Evolutionary conservation across 805 yeast species (phyloP), one percentile per base, ranked within the genome.

Genomic region (Osmozyma mogii): DNA sequence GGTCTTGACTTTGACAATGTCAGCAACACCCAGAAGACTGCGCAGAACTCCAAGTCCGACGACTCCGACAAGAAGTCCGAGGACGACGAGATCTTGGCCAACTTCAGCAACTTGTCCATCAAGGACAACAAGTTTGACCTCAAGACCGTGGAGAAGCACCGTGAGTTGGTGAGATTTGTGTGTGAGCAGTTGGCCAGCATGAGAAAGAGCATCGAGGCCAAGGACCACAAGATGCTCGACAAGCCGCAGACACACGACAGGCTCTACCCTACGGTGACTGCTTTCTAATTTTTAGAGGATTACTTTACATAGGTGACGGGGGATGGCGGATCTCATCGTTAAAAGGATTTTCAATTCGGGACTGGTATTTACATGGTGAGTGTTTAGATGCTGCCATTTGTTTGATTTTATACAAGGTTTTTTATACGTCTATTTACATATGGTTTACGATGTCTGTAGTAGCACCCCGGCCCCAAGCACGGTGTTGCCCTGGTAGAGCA

Each of bases 401-500:
- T n/a, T n/a, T n/a, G n/a, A n/a, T n/a, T n/a, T n/a, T n/a, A n/a
- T n/a, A n/a, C n/a, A n/a, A n/a, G n/a, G n/a, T n/a, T n/a, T n/a
- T n/a, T n/a, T n/a, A n/a, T n/a, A n/a, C n/a, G n/a, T n/a, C n/a
- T n/a, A n/a, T n/a, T n/a, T n/a, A n/a, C n/a, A n/a, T n/a, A n/a
- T n/a, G n/a, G n/a, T n/a, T n/a, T n/a, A n/a, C n/a, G n/a, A 7
- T 30, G 12, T 9, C 4, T 17, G 10, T 14, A 7, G 8, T 7
- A 42, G 37, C 10, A 30, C 32, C 5, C 46, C 46, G 10, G 43
- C 34, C 3, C 43, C 96, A 8, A 88, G 45, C 0, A 89, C 78
- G 31, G 72, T 56, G 27, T 76, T 78, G 2, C 68, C 72, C 23
- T 69, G 56, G 51, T 88, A 92, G 5, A 89, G 49, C 1, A 83